Percentiles rank a stretch among this genome's conserved stretches.
These are phyloP conservation scores for Pseudozyma thailandica DNA, from an alignment of 1,284 basidiomycete species.

Conservation along the genomic window DNA sequence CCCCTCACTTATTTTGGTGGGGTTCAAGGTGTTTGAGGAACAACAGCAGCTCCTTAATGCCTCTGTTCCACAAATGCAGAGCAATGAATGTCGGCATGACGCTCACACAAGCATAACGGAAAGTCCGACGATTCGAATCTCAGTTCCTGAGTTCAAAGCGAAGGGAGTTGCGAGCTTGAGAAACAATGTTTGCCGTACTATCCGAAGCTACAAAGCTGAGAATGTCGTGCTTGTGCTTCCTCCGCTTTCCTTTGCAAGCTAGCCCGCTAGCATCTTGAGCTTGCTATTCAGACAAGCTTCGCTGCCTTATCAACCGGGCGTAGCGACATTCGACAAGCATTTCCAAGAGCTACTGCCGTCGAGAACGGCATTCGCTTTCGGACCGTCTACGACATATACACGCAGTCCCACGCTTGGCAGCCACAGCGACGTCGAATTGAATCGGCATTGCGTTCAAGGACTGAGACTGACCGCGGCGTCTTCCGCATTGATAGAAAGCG, in stretches of 20 bases:
- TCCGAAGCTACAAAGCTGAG: neutral
- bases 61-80: neutral
- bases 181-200: neutral
- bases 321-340: neutral
- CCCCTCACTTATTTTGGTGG: conserved; percentile 1
- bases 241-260: neutral
- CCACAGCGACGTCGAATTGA: neutral
- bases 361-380: conserved; percentile 5
- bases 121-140: neutral
- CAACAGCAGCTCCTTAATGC: too few species aligned
- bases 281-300: neutral
- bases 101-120: conserved; percentile 6
- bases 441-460: neutral
- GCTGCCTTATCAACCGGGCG: neutral
- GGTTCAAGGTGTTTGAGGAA: too few species aligned
- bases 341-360: neutral
- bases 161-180: too few species aligned
- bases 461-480: neutral
- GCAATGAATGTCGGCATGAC: conserved; percentile 1
- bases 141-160: too few species aligned
- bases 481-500: too few species aligned
- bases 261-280: neutral
- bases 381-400: neutral
- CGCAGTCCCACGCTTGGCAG: neutral
- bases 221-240: neutral